phyloP scores from a whole-genome alignment of 2,329 filamentous ascomycete species.

The Botrytis deweyae region DNA sequence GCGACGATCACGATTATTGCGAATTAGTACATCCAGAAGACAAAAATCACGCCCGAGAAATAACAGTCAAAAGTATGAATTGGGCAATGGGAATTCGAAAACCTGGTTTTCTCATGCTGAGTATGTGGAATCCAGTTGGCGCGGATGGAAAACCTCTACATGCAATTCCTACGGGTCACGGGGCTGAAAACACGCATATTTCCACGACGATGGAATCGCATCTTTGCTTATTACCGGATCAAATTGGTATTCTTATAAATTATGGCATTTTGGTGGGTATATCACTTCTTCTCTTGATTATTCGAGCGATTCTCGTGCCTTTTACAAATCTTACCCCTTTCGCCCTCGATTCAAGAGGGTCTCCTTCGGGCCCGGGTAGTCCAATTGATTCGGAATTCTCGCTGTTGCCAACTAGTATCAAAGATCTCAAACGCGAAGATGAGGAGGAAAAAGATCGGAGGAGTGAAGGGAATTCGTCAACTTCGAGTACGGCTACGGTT shows the following conservation, averaged over 20 bases:
- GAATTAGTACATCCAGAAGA: constrained; percentile 70
- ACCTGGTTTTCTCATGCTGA: constrained; percentile 84
- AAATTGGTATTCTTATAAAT: constrained; percentile 77
- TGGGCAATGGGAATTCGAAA: constrained; percentile 94
- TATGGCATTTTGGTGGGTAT: constrained; percentile 66
- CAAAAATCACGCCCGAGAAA: constrained; percentile 67
- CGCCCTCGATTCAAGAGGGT: constrained; percentile 20
- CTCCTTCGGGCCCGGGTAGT: constrained; percentile 19
- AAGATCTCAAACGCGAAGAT: constrained; percentile 28
- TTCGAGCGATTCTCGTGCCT: constrained; percentile 58
- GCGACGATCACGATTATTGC: constrained; percentile 98
- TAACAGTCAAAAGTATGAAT: constrained; percentile 91
- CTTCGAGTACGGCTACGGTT: constrained; percentile 33
- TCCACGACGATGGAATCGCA: constrained; percentile 76
- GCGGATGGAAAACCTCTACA: constrained; percentile 49
- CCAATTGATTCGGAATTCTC: background rate
- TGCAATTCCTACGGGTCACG: constrained; percentile 33
- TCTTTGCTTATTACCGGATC: constrained; percentile 86
- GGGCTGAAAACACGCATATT: constrained; percentile 40
- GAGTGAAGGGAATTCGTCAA: constrained; percentile 34
- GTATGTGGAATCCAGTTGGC: constrained; percentile 89
- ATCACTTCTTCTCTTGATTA: constrained; percentile 50
- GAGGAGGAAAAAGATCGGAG: constrained; percentile 22
- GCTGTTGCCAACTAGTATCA: constrained; percentile 32
- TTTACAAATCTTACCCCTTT: constrained; percentile 47